These are phyloP conservation scores for Rhodotorula sp. DNA, from an alignment of 1,284 basidiomycete genomes.

Conservation along the genomic window DNA sequence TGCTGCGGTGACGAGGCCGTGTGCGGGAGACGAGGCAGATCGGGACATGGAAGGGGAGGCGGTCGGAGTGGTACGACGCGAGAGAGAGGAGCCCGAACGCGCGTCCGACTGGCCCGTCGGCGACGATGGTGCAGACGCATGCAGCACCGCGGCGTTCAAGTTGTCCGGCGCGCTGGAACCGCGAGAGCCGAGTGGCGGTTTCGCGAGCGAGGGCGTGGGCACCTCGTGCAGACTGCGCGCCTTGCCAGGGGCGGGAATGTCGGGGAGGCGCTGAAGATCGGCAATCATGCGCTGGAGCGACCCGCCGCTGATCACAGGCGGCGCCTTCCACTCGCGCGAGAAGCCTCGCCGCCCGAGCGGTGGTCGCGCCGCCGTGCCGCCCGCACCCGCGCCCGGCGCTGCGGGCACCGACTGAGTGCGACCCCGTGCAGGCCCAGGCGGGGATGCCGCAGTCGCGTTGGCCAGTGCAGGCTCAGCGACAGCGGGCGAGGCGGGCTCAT, in stretches of 20 bases:
- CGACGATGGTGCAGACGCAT: conserved; percentile 3
- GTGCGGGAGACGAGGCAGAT: conserved; percentile 4
- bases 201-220: neutral
- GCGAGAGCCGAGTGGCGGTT: conserved; percentile 17
- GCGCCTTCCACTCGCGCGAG: conserved; percentile 25
- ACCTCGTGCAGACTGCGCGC: conserved; percentile 29
- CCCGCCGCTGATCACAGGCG: conserved; percentile 33
- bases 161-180: conserved; percentile 24
- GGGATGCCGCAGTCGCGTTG: neutral
- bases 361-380: neutral
- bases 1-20: neutral
- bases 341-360: conserved; percentile 1
- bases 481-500: neutral
- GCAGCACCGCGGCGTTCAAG: conserved; percentile 3
- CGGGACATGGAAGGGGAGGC: conserved; percentile 18
- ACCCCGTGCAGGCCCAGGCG: neutral
- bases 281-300: conserved; percentile 40
- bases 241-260: conserved; percentile 17
- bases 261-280: conserved; percentile 28
- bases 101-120: conserved; percentile 1
- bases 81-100: neutral
- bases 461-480: neutral
- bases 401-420: conserved; percentile 25
- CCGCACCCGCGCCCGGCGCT: neutral
- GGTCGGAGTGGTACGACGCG: conserved; percentile 1